These are phyloP conservation scores for Phytopythium chamaehyphon DNA, from an alignment of 352 stramenopile species.

Conservation along the genomic window DNA sequence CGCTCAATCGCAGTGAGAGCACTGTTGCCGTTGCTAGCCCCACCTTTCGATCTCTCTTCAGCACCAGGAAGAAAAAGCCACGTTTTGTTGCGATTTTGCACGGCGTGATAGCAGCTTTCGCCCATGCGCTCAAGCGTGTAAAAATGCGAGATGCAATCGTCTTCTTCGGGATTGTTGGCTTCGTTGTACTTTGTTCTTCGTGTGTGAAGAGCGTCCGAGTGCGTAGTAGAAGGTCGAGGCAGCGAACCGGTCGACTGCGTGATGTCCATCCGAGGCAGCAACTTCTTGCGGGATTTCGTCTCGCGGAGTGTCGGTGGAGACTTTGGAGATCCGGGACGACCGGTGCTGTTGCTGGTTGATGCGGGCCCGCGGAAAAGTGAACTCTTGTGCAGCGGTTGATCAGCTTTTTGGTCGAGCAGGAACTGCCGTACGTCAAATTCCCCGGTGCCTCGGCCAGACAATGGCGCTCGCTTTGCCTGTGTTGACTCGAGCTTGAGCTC, in stretches of 20 bases:
- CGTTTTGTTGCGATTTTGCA: conserved; percentile 66
- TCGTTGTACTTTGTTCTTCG: neutral
- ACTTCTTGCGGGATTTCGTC: conserved; percentile 18
- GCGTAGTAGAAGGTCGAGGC: conserved; percentile 1
- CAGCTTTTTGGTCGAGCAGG: conserved; percentile 52
- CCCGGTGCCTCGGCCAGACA: conserved; percentile 7
- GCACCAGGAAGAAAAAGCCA: conserved; percentile 70
- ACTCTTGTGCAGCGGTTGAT: conserved; percentile 49
- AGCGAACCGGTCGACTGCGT: conserved; percentile 21
- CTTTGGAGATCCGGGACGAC: neutral
- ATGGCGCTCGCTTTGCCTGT: conserved; percentile 1
- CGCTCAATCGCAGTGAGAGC: conserved; percentile 57
- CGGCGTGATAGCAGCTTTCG: conserved; percentile 63
- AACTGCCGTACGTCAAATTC: conserved; percentile 70
- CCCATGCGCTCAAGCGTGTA: conserved; percentile 77
- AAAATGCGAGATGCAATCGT: conserved; percentile 57
- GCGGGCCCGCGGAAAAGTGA: conserved; percentile 46
- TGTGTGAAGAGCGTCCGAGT: neutral
- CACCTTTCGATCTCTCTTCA: conserved; percentile 49
- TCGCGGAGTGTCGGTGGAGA: neutral
- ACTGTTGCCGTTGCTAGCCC: conserved; percentile 21
- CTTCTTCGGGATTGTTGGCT: conserved; percentile 16
- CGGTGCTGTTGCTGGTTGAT: conserved; percentile 13
- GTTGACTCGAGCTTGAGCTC: conserved; percentile 11
- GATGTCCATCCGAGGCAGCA: conserved; percentile 38